phyloP scores from a whole-genome alignment of 2,329 filamentous ascomycete species.

The Aspergillus pseudoviridinutans region DNA sequence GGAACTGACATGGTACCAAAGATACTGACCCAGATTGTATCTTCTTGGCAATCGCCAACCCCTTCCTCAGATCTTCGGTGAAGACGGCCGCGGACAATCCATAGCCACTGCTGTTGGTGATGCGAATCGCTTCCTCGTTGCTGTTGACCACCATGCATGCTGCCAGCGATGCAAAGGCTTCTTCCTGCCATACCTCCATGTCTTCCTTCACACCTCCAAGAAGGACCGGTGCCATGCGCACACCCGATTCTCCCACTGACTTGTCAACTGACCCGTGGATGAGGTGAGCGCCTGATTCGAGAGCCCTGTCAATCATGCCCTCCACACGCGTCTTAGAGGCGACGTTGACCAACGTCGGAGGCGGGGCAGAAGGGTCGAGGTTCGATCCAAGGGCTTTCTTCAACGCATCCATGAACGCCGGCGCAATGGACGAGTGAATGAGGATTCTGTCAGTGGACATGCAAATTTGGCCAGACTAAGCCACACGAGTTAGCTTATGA shows the following conservation, averaged over 20 bases:
- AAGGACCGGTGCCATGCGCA: conserved; percentile 61
- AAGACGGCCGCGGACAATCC: conserved; percentile 69
- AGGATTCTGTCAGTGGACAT: conserved; percentile 75
- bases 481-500: conserved; percentile 31
- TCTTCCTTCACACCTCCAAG: conserved; percentile 60
- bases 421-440: conserved; percentile 52
- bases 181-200: conserved; percentile 70
- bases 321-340: conserved; percentile 44
- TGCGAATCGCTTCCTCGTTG: conserved; percentile 61
- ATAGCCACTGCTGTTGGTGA: conserved; percentile 77
- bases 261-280: conserved; percentile 22
- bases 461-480: conserved; percentile 67
- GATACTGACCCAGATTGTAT: conserved; percentile 59
- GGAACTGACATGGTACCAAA: conserved; percentile 17
- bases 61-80: conserved; percentile 60
- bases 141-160: conserved; percentile 60
- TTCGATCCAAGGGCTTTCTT: conserved; percentile 39
- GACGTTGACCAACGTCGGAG: conserved; percentile 40
- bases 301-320: conserved; percentile 24
- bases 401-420: conserved; percentile 50
- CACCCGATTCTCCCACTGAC: conserved; percentile 12
- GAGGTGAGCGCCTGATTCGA: conserved; percentile 29
- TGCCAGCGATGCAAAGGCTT: conserved; percentile 72
- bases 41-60: conserved; percentile 53
- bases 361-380: conserved; percentile 29